A percentile compares a stretch with the other conserved stretches of the same genome.
These are phyloP conservation scores for Botrytis cinerea DNA, from an alignment of 2,329 filamentous ascomycete species.

Conservation along the genomic window DNA sequence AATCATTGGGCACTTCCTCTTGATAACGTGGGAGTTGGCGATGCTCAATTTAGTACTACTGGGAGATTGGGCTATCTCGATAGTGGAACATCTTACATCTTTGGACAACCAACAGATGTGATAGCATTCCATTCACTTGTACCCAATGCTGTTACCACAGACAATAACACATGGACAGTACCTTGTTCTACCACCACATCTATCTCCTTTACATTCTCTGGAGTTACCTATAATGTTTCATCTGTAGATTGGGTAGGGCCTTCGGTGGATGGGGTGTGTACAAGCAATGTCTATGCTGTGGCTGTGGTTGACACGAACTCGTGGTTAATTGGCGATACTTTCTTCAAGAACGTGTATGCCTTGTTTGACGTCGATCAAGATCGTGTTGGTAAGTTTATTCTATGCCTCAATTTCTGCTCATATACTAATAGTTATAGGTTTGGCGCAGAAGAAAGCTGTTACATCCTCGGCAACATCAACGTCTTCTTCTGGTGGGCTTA, in stretches of 20 bases:
- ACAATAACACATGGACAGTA: slow-evolving; percentile 65
- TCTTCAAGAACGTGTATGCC: slow-evolving; percentile 86
- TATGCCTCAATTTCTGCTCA: neutral
- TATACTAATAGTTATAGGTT: slow-evolving; percentile 16
- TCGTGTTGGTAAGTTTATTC: slow-evolving; percentile 57
- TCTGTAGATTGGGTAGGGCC: slow-evolving; percentile 69
- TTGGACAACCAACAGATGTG: slow-evolving; percentile 69
- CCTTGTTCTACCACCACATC: slow-evolving; percentile 68
- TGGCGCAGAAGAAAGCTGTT: slow-evolving; percentile 18
- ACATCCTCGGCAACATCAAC: slow-evolving; percentile 15
- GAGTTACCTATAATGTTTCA: slow-evolving; percentile 65
- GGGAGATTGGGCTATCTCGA: slow-evolving; percentile 71
- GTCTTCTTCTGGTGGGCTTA: slow-evolving; percentile 27
- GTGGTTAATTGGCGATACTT: slow-evolving; percentile 85
- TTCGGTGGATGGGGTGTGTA: slow-evolving; percentile 49
- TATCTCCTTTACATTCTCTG: slow-evolving; percentile 68
- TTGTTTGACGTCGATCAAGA: slow-evolving; percentile 76
- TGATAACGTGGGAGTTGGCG: slow-evolving; percentile 65
- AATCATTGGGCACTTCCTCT: slow-evolving; percentile 74
- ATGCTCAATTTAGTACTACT: slow-evolving; percentile 51
- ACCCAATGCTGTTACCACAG: slow-evolving; percentile 54
- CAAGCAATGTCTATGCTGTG: slow-evolving; percentile 74
- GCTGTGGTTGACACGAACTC: slow-evolving; percentile 58
- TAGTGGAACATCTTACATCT: slow-evolving; percentile 78
- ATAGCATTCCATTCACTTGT: slow-evolving; percentile 67